A percentile compares a stretch with the other conserved stretches of the same genome.
Conservation (phyloP, 2,329 filamentous ascomycete species). For the Elsinoe necatrix region DNA sequence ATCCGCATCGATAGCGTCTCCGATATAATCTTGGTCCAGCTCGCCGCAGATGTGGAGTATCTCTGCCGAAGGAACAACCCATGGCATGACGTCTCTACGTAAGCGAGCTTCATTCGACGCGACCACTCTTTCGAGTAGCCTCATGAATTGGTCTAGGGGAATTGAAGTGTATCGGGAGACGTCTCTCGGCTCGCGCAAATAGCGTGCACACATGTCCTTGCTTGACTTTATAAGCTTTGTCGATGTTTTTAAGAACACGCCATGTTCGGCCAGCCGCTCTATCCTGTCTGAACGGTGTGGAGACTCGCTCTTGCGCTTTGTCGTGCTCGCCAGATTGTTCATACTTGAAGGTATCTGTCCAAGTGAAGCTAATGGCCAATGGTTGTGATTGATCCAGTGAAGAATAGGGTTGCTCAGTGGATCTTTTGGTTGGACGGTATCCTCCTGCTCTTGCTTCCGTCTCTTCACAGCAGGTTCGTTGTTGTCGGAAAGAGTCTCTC, state of each 20-base stretch:
- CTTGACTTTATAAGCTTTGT: neutral
- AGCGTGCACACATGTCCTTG: neutral
- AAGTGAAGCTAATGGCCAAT: neutral
- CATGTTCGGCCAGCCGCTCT: neutral
- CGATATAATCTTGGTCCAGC: conserved; percentile 2
- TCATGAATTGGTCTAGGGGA: neutral
- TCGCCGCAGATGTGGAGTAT: neutral
- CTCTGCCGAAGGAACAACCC: conserved; percentile 10
- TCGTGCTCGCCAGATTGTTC: neutral
- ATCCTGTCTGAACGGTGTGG: neutral
- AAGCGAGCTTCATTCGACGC: conserved; percentile 10
- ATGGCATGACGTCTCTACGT: conserved; percentile 3
- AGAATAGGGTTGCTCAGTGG: neutral
- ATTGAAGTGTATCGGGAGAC: neutral
- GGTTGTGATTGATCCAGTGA: neutral
- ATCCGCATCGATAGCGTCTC: conserved; percentile 19
- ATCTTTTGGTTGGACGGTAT: neutral
- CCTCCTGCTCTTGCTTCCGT: neutral
- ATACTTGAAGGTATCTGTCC: neutral
- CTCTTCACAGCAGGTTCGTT: neutral
- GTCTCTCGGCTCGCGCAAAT: neutral
- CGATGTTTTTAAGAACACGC: neutral
- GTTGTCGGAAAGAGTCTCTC: neutral
- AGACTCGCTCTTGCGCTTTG: conserved; percentile 9
- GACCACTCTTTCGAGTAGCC: neutral